These are phyloP conservation scores for Ormosia emarginata DNA, from an alignment of 306 rosid species.

Conservation along the genomic window DNA sequence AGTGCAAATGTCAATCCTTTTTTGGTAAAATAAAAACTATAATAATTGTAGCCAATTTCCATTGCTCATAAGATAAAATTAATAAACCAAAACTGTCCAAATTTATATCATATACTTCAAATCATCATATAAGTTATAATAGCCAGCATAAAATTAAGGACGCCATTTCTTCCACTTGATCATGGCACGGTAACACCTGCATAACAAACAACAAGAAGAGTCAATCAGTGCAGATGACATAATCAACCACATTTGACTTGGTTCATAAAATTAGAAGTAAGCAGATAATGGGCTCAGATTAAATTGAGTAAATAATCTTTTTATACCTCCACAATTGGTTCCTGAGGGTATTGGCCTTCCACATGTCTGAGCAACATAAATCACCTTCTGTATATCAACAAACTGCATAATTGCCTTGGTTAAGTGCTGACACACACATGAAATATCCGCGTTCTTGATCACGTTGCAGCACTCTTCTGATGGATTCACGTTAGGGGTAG, in stretches of 20 bases:
- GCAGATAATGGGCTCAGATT: not conserved
- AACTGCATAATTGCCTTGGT: not conserved
- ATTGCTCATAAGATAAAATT: not conserved
- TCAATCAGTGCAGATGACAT: not conserved
- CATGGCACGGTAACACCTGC: not conserved
- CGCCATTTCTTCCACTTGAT: not conserved
- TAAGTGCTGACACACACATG: constrained; percentile 17
- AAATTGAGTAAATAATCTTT: not conserved
- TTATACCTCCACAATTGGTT: constrained; percentile 32
- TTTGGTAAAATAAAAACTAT: too few species aligned
- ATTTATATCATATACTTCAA: not conserved
- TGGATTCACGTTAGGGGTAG: not conserved
- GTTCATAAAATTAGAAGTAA: not conserved
- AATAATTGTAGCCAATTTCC: not conserved
- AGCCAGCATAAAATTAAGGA: not conserved
- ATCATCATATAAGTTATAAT: not conserved
- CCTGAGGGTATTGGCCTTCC: constrained; percentile 4
- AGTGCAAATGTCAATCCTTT: too few species aligned
- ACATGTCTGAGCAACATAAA: constrained; percentile 8
- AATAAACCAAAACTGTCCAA: not conserved
- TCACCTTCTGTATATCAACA: constrained; percentile 23
- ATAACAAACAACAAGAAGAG: not conserved
- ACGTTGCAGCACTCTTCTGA: constrained; percentile 21
- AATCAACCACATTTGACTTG: not conserved
- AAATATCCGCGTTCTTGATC: not conserved